phyloP scores from a whole-genome alignment of 768 basidiomycete species.

The Mycena alexandri region DNA sequence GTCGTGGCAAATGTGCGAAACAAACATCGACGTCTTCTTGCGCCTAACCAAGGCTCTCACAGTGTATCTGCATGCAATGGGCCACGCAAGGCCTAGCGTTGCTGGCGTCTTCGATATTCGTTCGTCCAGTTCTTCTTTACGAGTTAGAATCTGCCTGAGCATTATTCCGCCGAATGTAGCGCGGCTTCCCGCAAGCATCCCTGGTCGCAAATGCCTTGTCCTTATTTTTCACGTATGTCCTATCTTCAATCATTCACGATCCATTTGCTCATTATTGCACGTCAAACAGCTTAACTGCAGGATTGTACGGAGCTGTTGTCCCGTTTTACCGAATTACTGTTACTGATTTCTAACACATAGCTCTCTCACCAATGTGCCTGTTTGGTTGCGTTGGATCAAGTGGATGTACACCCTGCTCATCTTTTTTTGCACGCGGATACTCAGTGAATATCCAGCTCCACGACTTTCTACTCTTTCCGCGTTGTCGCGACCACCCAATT shows the following conservation, averaged over 20 bases:
- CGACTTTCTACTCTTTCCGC: conserved; percentile 55
- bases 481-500: conserved; percentile 54
- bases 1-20: conserved; percentile 48
- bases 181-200: conserved; percentile 49
- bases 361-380: conserved; percentile 43
- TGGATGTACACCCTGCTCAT: conserved; percentile 44
- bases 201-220: conserved; percentile 46
- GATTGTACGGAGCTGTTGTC: conserved; percentile 25
- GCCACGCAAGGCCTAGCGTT: conserved; percentile 44
- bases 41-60: background rate
- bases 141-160: background rate
- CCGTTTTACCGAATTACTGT: background rate
- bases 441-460: conserved; percentile 30
- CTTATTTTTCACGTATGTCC: conserved; percentile 33
- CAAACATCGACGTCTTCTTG: background rate
- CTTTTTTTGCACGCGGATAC: background rate
- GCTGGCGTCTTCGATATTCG: conserved; percentile 43
- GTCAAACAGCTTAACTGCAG: conserved; percentile 27
- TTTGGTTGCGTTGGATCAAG: conserved; percentile 54
- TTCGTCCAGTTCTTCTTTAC: conserved; percentile 4
- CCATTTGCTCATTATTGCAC: background rate
- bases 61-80: conserved; percentile 41
- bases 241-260: background rate
- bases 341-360: conserved; percentile 13
- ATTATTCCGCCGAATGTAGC: conserved; percentile 19